phyloP scores from a whole-genome alignment of 2,329 filamentous ascomycete genomes.

The Ophiostoma angusticollis region DNA sequence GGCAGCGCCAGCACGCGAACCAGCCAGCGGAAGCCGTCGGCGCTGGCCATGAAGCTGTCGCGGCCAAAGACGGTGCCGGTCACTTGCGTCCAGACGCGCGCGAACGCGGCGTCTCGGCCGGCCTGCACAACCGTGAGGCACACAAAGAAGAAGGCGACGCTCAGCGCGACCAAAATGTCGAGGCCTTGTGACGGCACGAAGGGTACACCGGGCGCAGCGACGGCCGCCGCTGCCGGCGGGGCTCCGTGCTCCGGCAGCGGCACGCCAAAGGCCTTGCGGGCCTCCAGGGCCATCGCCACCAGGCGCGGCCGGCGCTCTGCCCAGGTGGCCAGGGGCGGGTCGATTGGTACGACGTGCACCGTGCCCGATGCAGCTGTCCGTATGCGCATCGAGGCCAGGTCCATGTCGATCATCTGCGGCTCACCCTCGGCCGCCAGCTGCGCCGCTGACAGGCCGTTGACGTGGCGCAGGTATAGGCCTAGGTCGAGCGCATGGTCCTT shows the following conservation, averaged over 20 bases:
- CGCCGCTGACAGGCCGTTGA: slow-evolving; percentile 38
- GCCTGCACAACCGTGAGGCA: slow-evolving; percentile 33
- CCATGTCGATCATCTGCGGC: slow-evolving; percentile 53
- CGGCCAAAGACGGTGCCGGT: slow-evolving; percentile 1
- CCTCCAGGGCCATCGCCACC: slow-evolving; percentile 53
- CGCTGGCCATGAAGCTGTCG: slow-evolving; percentile 13
- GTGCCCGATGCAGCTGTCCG: slow-evolving; percentile 32
- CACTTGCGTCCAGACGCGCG: slow-evolving; percentile 27
- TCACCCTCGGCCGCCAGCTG: slow-evolving; percentile 14
- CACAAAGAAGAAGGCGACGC: slow-evolving; percentile 41
- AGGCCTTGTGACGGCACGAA: slow-evolving; percentile 30
- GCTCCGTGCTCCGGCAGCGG: slow-evolving; percentile 30
- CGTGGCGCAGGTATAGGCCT: slow-evolving; percentile 64
- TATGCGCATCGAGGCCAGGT: slow-evolving; percentile 49
- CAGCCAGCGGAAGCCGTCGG: slow-evolving; percentile 42
- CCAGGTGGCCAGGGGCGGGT: slow-evolving; percentile 57
- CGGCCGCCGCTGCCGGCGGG: slow-evolving; percentile 26
- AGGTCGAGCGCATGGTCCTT: slow-evolving; percentile 64
- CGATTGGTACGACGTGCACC: slow-evolving; percentile 44
- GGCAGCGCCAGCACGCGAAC: slow-evolving; percentile 45
- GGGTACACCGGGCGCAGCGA: slow-evolving; percentile 18
- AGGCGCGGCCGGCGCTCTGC: slow-evolving; percentile 56
- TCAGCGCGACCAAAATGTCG: slow-evolving; percentile 39
- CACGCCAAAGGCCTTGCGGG: slow-evolving; percentile 47
- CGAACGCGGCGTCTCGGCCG: slow-evolving; percentile 40